Conservation (phyloP, 2,329 filamentous ascomycete species). For the Lachnellula occidentalis region DNA sequence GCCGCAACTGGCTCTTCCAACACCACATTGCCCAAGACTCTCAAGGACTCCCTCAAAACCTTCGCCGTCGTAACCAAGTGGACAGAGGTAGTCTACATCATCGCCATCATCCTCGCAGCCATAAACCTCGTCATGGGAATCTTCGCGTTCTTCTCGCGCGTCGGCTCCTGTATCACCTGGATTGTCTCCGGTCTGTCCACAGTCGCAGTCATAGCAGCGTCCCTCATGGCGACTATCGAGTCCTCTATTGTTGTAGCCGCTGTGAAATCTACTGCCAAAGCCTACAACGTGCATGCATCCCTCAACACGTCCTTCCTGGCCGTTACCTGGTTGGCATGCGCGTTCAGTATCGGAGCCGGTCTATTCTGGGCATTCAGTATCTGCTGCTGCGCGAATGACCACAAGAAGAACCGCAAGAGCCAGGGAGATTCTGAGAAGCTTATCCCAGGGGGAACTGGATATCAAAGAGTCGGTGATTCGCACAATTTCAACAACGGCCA, state of each 20-base stretch:
- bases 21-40: slow-evolving; percentile 60
- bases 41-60: slow-evolving; percentile 61
- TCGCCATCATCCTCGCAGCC: slow-evolving; percentile 64
- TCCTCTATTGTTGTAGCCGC: slow-evolving; percentile 64
- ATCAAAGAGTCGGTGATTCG: slow-evolving; percentile 41
- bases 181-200: slow-evolving; percentile 63
- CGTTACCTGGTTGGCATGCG: slow-evolving; percentile 73
- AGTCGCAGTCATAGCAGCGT: slow-evolving; percentile 52
- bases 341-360: slow-evolving; percentile 66
- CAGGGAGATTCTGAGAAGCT: slow-evolving; percentile 29
- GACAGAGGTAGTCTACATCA: slow-evolving; percentile 77
- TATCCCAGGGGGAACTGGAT: slow-evolving; percentile 28
- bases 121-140: slow-evolving; percentile 73
- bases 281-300: slow-evolving; percentile 63
- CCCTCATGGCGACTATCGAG: slow-evolving; percentile 69
- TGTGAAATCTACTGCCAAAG: slow-evolving; percentile 60
- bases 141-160: slow-evolving; percentile 76
- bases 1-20: slow-evolving; percentile 41
- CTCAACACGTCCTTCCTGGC: slow-evolving; percentile 67
- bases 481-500: slow-evolving; percentile 31
- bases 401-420: slow-evolving; percentile 11
- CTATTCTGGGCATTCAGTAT: slow-evolving; percentile 89
- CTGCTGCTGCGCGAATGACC: slow-evolving; percentile 67
- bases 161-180: slow-evolving; percentile 76
- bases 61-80: slow-evolving; percentile 73